These are phyloP conservation scores for Pichia sp. DNA, from an alignment of 1,139 yeast genomes.

Conservation along the genomic window DNA sequence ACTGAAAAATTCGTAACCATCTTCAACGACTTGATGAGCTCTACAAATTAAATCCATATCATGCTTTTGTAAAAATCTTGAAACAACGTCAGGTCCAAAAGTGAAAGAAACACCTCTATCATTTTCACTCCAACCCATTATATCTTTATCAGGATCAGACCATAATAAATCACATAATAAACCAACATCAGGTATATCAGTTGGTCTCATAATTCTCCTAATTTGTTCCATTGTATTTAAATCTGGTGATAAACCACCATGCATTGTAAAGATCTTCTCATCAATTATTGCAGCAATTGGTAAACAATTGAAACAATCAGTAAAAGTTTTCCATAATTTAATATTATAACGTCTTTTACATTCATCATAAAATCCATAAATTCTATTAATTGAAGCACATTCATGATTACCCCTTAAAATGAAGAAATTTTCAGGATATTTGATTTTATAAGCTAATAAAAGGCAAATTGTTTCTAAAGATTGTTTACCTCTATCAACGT, in stretches of 20 bases:
- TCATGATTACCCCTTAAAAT: slow-evolving; percentile 90
- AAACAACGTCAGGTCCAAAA: slow-evolving; percentile 95
- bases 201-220: slow-evolving; percentile 97
- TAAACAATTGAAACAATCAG: slow-evolving; percentile 95
- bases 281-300: slow-evolving; percentile 98
- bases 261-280: slow-evolving; percentile 97
- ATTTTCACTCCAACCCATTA: slow-evolving; percentile 96
- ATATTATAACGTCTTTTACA: slow-evolving; percentile 96
- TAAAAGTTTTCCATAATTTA: slow-evolving; percentile 95
- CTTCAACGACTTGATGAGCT: slow-evolving; percentile 98
- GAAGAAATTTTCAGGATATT: slow-evolving; percentile 95
- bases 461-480: slow-evolving; percentile 90
- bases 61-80: slow-evolving; percentile 88
- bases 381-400: slow-evolving; percentile 94
- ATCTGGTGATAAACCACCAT: slow-evolving; percentile 96
- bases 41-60: slow-evolving; percentile 96
- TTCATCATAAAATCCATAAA: slow-evolving; percentile 95
- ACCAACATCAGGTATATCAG: slow-evolving; percentile 97
- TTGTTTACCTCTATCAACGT: slow-evolving; percentile 97
- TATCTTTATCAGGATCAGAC: slow-evolving; percentile 98
- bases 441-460: slow-evolving; percentile 88
- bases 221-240: slow-evolving; percentile 96
- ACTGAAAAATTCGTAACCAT: slow-evolving; percentile 94
- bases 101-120: slow-evolving; percentile 97
- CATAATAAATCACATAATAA: slow-evolving; percentile 90